These are phyloP conservation scores for Neopestalotiopsis sp. DNA, from an alignment of 2,329 filamentous ascomycete genomes.

Conservation along the genomic window DNA sequence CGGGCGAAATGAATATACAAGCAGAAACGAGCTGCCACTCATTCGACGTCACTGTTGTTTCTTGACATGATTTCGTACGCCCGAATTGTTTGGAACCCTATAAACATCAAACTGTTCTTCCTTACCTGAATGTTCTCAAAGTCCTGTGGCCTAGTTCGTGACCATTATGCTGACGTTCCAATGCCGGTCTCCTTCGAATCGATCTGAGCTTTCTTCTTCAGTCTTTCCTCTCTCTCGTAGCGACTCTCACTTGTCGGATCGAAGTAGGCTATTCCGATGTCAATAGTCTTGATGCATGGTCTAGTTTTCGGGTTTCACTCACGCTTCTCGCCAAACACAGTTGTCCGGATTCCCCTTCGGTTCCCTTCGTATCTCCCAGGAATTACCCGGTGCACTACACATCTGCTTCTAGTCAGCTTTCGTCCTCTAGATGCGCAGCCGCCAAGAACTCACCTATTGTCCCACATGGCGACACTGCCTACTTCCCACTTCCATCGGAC, in stretches of 20 bases:
- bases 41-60: background rate
- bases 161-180: background rate
- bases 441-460: conserved; percentile 45
- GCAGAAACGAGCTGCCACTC: no score
- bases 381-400: conserved; percentile 47
- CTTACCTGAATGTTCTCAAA: background rate
- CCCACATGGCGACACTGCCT: conserved; percentile 57
- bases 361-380: conserved; percentile 45
- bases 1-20: no score
- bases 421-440: background rate
- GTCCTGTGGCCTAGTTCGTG: background rate
- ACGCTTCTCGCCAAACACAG: conserved; percentile 52
- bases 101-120: no score
- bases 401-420: conserved; percentile 25
- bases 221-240: conserved; percentile 21
- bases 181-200: background rate
- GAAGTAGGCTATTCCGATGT: conserved; percentile 14
- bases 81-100: no score
- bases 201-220: conserved; percentile 2
- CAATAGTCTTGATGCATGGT: conserved; percentile 19
- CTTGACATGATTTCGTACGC: background rate
- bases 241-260: conserved; percentile 30
- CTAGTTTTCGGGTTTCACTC: conserved; percentile 26
- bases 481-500: conserved; percentile 57
- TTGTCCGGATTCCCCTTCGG: conserved; percentile 45